phyloP scores from a whole-genome alignment of 176 grass and related monocot species.

The Luzula sylvatica region DNA sequence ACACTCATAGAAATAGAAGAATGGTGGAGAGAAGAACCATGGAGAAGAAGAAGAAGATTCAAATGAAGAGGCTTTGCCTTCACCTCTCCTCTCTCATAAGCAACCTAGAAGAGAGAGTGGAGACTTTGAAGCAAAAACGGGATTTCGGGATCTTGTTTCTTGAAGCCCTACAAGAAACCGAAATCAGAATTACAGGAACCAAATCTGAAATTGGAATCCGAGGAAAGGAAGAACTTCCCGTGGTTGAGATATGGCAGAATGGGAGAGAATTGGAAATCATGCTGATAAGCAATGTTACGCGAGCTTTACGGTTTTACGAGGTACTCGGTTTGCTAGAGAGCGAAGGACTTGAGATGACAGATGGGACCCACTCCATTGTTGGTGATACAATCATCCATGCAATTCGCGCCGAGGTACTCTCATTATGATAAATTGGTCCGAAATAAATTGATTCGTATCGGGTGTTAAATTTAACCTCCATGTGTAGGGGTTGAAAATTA shows the following conservation, averaged over 20 bases:
- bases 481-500: no score
- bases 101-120: slow-evolving; percentile 22
- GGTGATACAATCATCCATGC: background rate
- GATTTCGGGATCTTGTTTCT: background rate
- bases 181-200: background rate
- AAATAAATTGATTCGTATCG: no score
- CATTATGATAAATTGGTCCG: no score
- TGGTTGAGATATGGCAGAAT: background rate
- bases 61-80: slow-evolving; percentile 22
- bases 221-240: background rate
- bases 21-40: background rate
- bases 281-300: background rate
- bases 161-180: background rate
- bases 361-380: slow-evolving; percentile 1
- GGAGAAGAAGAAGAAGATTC: background rate
- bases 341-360: background rate
- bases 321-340: background rate
- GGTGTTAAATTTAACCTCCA: no score
- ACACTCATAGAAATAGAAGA: no score
- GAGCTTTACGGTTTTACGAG: background rate
- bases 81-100: slow-evolving; percentile 21
- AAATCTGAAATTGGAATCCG: background rate
- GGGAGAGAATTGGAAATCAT: slow-evolving; percentile 1
- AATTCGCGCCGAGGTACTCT: background rate
- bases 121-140: slow-evolving; percentile 23